Percentiles rank a stretch among this genome's conserved stretches.
Evolutionary conservation across 2,329 filamentous ascomycete genomes (phyloP).

Genomic region (Coniochaeta pulveracea): DNA sequence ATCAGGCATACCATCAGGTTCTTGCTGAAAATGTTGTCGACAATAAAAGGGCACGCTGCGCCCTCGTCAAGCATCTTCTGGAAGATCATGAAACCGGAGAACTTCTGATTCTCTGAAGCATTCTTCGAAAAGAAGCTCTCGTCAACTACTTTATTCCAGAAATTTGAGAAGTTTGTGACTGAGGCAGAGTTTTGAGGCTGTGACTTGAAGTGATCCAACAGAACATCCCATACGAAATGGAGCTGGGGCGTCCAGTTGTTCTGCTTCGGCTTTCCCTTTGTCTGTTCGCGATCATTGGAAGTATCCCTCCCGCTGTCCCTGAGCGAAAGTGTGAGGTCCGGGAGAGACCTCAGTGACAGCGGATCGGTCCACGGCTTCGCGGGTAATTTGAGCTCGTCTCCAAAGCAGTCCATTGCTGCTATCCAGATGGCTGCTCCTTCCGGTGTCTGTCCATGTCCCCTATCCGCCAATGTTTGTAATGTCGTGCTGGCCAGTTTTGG

Average conservation of each 20-base stretch:
- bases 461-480: slow-evolving; percentile 48
- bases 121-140: slow-evolving; percentile 73
- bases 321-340: slow-evolving; percentile 62
- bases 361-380: slow-evolving; percentile 71
- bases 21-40: slow-evolving; percentile 59
- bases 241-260: slow-evolving; percentile 70
- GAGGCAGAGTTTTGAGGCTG: slow-evolving; percentile 19
- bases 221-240: slow-evolving; percentile 78
- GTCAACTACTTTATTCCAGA: slow-evolving; percentile 82
- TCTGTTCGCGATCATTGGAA: slow-evolving; percentile 29
- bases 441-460: slow-evolving; percentile 64
- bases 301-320: slow-evolving; percentile 58
- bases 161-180: slow-evolving; percentile 52
- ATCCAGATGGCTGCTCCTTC: slow-evolving; percentile 90
- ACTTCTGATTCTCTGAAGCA: slow-evolving; percentile 81
- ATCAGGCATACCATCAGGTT: slow-evolving; percentile 75
- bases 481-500: slow-evolving; percentile 48
- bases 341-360: slow-evolving; percentile 55
- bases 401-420: slow-evolving; percentile 49
- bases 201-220: slow-evolving; percentile 45
- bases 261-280: slow-evolving; percentile 40
- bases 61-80: slow-evolving; percentile 56
- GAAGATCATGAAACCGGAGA: slow-evolving; percentile 83
- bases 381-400: slow-evolving; percentile 49
- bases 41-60: slow-evolving; percentile 34